Conservation (phyloP, 768 basidiomycete genomes). For the Ramaria rubella region DNA sequence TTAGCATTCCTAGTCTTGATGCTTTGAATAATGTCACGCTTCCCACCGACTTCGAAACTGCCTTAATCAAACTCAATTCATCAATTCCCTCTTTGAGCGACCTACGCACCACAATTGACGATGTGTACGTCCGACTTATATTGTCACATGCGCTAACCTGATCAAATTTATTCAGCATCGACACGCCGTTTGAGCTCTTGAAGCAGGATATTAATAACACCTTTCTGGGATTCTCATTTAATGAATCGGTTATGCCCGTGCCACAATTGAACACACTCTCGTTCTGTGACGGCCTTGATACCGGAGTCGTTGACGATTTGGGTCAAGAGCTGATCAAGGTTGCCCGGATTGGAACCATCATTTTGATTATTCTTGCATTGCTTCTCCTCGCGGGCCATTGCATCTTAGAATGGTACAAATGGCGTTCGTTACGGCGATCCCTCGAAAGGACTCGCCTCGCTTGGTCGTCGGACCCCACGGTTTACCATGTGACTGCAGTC, state of each 20-base stretch:
- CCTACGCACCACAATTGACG: conserved; percentile 59
- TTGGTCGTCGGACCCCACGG: conserved; percentile 68
- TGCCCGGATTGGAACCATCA: conserved; percentile 69
- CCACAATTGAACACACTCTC: conserved; percentile 60
- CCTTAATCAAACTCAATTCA: conserved; percentile 69
- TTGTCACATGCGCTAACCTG: background rate
- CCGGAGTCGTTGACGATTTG: conserved; percentile 80
- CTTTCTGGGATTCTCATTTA: conserved; percentile 64
- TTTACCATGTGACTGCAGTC: conserved; percentile 33
- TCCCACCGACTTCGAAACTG: conserved; percentile 66
- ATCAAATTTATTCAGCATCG: conserved; percentile 42
- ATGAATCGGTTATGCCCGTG: conserved; percentile 67
- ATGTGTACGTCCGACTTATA: conserved; percentile 45
- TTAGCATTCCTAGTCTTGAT: conserved; percentile 68
- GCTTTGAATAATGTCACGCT: conserved; percentile 73
- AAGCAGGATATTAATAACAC: conserved; percentile 89
- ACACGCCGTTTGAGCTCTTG: conserved; percentile 80
- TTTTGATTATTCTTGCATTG: conserved; percentile 67
- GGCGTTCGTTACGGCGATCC: conserved; percentile 62
- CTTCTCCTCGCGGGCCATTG: conserved; percentile 69
- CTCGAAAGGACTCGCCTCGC: conserved; percentile 67
- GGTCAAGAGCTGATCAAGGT: conserved; percentile 72
- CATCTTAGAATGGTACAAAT: conserved; percentile 83
- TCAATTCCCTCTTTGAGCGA: conserved; percentile 74
- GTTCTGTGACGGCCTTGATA: conserved; percentile 77